A percentile compares a stretch with the other conserved stretches of the same genome.
phyloP scores from a whole-genome alignment of 192 early-diverging fungal species.

The Backusella macrospora region DNA sequence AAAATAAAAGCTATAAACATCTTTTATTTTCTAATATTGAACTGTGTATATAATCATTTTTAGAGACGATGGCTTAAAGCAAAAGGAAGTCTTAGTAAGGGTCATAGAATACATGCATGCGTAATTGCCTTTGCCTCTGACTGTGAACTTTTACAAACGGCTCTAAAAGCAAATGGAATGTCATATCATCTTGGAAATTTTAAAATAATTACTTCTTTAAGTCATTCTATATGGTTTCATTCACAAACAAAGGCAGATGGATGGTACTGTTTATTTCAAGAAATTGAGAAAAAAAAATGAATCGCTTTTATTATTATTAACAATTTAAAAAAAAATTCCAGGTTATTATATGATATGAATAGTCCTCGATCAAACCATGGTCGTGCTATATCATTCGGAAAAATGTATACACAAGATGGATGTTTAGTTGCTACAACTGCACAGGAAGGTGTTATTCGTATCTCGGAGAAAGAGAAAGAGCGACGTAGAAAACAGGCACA shows the following conservation, averaged over 20 bases:
- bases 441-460: constrained; percentile 82
- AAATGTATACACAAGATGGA: constrained; percentile 79
- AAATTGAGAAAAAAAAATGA: neutral
- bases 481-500: neutral
- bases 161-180: constrained; percentile 30
- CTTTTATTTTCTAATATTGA: no score
- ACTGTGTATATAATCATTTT: neutral
- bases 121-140: constrained; percentile 58
- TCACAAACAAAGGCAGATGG: constrained; percentile 80
- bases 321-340: no score
- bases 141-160: constrained; percentile 53
- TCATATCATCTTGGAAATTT: neutral
- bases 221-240: constrained; percentile 89
- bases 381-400: constrained; percentile 78
- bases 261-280: no score
- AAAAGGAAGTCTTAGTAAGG: constrained; percentile 54
- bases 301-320: no score
- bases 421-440: constrained; percentile 78
- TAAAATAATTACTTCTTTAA: constrained; percentile 66
- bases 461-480: constrained; percentile 16
- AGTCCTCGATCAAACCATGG: constrained; percentile 66
- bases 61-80: constrained; percentile 62
- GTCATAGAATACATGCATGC: constrained; percentile 60
- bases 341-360: constrained; percentile 81
- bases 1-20: neutral